phyloP scores from a whole-genome alignment of 192 early-diverging fungal genomes.

The Allomyces arbusculus region DNA sequence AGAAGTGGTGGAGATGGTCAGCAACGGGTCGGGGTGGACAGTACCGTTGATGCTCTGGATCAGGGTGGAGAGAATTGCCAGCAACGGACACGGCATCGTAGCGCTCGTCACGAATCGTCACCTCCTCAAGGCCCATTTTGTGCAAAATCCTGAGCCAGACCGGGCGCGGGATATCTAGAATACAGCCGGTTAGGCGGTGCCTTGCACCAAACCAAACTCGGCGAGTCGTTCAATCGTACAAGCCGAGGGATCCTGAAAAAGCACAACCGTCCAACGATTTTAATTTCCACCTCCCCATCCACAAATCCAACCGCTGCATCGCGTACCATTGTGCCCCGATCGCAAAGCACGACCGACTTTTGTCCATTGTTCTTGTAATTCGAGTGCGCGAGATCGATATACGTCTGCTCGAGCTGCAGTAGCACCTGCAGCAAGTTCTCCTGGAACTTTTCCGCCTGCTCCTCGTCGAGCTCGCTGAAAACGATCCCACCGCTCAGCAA shows the following conservation, averaged over 20 bases:
- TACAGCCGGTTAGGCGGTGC: background rate
- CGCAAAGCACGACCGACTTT: constrained; percentile 22
- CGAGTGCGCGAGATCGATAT: constrained; percentile 15
- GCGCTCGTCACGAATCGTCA: constrained; percentile 16
- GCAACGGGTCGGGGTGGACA: no score
- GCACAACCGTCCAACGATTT: no score
- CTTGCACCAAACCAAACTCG: no score
- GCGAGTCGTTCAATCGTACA: background rate
- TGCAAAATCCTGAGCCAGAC: constrained; percentile 16
- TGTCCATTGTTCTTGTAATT: constrained; percentile 12
- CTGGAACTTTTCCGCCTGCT: constrained; percentile 15
- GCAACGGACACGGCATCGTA: background rate
- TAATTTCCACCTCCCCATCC: no score
- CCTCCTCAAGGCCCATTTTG: constrained; percentile 17
- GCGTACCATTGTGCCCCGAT: constrained; percentile 1
- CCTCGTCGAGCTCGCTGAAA: constrained; percentile 10
- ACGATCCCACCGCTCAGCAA: constrained; percentile 14
- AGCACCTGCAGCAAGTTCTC: constrained; percentile 15
- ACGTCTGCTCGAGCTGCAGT: constrained; percentile 19
- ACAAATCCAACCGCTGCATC: no score
- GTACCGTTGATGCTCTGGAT: no score
- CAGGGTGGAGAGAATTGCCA: no score
- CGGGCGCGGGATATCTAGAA: constrained; percentile 14
- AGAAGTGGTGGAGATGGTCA: no score
- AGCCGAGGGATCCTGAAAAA: background rate